Evolutionary conservation across 2,329 filamentous ascomycete species (phyloP), one percentile per base, ranked within the genome.

Genomic region (Xylariaceae sp.): DNA sequence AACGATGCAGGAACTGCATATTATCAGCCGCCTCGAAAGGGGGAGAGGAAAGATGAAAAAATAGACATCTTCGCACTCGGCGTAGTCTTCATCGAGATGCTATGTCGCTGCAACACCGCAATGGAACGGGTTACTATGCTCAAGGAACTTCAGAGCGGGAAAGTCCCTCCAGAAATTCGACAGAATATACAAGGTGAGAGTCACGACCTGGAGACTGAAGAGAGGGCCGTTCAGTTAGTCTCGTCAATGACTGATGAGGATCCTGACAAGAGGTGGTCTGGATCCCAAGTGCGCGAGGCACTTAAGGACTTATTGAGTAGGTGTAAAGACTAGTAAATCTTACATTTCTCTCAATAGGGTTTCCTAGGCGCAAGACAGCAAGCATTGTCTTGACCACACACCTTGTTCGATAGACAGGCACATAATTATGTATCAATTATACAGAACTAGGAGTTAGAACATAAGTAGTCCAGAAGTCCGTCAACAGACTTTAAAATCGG

Each of bases 51-150:
- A 41, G 79, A 79, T 63, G 83, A 83, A 61, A 84, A 83, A 49
- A 72, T 87, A 1, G 86, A 88, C 58, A 78, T 87, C 1, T 87
- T 82, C 62, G 82, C 85, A 0, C 75, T 87, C 1, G 85, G 85
- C 0, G 80, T 88, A 8, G 81, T 87, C 6, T 73, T 85, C 0
- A 82, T 87, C 37, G 86, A 89, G 70, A 76, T 88, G 61, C 63
- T 88, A 5, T 85, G 81, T 60, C 75, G 72, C 6, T 82, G 87
- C 49, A 71, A 72, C 46, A 83, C 80, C 0, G 78, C 75, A 28
- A 82, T 82, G 77, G 79, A 82, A 61, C 76, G 80, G 16, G 69
- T 63, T 8, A 61, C 66, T 16, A 67, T 69, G 55, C 64, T 71
- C 7, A 63, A 65, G 31, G 60, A 55, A 2, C 31, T 70, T 16